Evolutionary conservation across 331 rosid genomes (phyloP).

Genomic region (Prunus yedoensis): DNA sequence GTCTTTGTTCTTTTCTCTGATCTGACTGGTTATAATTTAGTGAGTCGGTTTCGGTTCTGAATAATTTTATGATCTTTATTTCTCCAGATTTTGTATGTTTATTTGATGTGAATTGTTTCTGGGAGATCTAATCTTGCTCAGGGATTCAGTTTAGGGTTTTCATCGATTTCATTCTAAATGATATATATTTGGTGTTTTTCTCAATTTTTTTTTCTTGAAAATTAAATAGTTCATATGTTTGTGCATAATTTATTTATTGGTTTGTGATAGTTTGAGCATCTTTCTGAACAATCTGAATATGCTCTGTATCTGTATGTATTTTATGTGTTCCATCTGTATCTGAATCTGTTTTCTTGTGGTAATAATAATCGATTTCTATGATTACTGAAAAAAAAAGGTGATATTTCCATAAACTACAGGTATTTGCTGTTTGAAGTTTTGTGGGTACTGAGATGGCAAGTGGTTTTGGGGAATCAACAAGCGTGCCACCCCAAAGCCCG

Average conservation of each 20-base stretch:
- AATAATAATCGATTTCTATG: not conserved
- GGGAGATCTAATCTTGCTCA: too few species aligned
- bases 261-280: not conserved
- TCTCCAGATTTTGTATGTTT: too few species aligned
- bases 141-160: too few species aligned
- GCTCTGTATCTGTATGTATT: not conserved
- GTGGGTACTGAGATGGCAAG: slow-evolving; percentile 44
- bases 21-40: not conserved
- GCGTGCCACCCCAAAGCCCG: slow-evolving; percentile 41
- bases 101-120: too few species aligned
- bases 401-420: slow-evolving; percentile 4
- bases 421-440: not conserved
- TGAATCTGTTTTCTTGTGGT: not conserved
- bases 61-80: too few species aligned
- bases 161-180: not conserved
- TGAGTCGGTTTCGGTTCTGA: too few species aligned
- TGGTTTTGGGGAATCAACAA: slow-evolving; percentile 61
- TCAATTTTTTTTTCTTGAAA: not conserved
- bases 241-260: not conserved
- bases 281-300: not conserved
- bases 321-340: not conserved
- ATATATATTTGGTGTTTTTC: not conserved
- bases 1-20: not conserved
- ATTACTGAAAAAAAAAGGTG: not conserved
- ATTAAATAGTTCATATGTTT: not conserved